Percentiles rank a stretch among this genome's conserved stretches.
Evolutionary conservation across 2,329 filamentous ascomycete species (phyloP).

Genomic region (Stagonosporopsis rhizophila): DNA sequence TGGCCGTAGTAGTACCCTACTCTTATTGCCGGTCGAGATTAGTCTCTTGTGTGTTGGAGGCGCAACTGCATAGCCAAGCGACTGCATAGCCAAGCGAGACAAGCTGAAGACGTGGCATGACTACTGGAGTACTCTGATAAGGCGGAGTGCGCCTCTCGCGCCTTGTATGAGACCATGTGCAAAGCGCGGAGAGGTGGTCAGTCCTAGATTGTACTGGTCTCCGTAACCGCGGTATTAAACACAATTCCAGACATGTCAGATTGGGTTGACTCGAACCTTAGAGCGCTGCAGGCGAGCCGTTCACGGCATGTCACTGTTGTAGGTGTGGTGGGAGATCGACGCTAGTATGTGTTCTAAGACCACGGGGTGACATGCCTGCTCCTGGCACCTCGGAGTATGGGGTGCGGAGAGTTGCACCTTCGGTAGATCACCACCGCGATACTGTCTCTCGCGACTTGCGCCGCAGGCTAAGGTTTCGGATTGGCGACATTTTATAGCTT

Average conservation of each 20-base stretch:
- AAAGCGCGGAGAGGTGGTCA: background rate
- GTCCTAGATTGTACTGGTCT: too few species aligned
- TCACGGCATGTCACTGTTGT: constrained; percentile 10
- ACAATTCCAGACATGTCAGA: background rate
- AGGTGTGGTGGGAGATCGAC: background rate
- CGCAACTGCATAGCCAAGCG: background rate
- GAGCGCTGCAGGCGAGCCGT: background rate
- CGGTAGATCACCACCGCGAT: background rate
- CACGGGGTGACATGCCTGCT: background rate
- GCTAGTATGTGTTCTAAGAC: background rate
- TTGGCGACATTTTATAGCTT: too few species aligned
- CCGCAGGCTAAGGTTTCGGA: background rate
- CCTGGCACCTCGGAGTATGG: background rate
- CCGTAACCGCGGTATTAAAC: background rate
- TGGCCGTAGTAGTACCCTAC: background rate
- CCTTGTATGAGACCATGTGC: background rate
- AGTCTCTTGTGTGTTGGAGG: background rate
- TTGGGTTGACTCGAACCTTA: background rate
- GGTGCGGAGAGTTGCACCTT: background rate
- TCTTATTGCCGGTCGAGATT: background rate
- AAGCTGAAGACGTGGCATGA: background rate
- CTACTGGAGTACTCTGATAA: background rate
- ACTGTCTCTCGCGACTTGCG: background rate
- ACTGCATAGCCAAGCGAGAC: background rate
- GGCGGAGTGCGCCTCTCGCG: background rate